phyloP scores from a whole-genome alignment of 2,329 filamentous ascomycete species.

The Alternaria gansuensis region DNA sequence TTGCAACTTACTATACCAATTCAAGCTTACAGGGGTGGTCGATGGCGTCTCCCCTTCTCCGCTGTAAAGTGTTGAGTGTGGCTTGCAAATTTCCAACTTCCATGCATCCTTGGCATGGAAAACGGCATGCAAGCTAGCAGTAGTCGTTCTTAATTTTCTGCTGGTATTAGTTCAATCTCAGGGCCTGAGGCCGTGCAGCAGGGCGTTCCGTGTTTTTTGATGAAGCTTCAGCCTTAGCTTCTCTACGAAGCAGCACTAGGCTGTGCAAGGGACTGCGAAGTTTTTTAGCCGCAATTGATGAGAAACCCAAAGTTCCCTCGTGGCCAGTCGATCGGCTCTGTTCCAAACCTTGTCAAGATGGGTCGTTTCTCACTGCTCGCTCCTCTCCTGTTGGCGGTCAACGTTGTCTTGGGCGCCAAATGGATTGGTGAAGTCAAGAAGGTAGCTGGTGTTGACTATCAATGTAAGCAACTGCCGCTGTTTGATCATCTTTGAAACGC shows the following conservation, averaged over 20 bases:
- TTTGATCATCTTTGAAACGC: too few relatives aligned
- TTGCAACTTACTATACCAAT: too few relatives aligned
- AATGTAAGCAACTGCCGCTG: constrained; percentile 27
- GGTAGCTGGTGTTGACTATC: constrained; percentile 35
- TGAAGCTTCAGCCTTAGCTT: constrained; percentile 5
- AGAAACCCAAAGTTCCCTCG: neutral
- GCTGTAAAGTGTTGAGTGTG: neutral
- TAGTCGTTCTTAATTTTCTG: neutral
- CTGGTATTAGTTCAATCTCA: constrained; percentile 7
- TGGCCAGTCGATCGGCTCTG: constrained; percentile 5
- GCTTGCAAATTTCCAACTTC: neutral
- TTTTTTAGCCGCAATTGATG: constrained; percentile 8
- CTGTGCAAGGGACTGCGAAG: neutral
- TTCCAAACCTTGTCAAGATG: constrained; percentile 30
- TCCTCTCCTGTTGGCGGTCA: constrained; percentile 32
- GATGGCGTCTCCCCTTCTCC: too few relatives aligned
- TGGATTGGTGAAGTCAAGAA: constrained; percentile 47
- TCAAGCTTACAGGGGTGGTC: too few relatives aligned
- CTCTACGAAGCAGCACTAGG: constrained; percentile 5
- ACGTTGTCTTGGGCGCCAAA: constrained; percentile 26
- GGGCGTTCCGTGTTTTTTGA: constrained; percentile 12
- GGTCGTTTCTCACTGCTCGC: constrained; percentile 32
- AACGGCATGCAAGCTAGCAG: neutral
- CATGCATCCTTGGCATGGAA: constrained; percentile 9
- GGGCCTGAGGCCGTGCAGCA: constrained; percentile 11